Evolutionary conservation across 495 filamentous ascomycete genomes (phyloP).

Genomic region (Tricharina praecox): DNA sequence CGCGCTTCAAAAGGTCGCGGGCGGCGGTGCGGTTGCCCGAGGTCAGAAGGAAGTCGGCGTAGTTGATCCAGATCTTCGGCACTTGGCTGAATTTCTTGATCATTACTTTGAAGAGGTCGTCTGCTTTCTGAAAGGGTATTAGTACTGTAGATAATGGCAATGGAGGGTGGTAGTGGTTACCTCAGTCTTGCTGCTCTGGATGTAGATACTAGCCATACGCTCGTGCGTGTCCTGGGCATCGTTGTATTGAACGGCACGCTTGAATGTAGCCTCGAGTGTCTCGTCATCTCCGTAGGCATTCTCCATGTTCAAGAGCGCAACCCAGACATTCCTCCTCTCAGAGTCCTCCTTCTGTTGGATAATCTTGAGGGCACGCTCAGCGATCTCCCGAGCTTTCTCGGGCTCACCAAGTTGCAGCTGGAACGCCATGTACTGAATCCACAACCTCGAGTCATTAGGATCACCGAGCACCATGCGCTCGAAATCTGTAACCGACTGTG

Average conservation of each 20-base stretch:
- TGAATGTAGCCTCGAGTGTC: constrained; percentile 72
- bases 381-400: constrained; percentile 67
- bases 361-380: constrained; percentile 70
- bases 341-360: constrained; percentile 74
- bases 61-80: constrained; percentile 76
- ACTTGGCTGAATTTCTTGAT: constrained; percentile 66
- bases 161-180: constrained; percentile 28
- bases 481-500: constrained; percentile 75
- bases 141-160: constrained; percentile 21
- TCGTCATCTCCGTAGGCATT: constrained; percentile 77
- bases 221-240: constrained; percentile 82
- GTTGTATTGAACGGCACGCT: constrained; percentile 83
- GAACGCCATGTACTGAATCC: constrained; percentile 94
- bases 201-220: constrained; percentile 79
- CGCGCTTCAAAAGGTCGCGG: constrained; percentile 65
- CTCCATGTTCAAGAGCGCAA: constrained; percentile 83
- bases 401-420: constrained; percentile 81
- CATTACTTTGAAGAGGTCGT: constrained; percentile 67
- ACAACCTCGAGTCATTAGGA: constrained; percentile 72
- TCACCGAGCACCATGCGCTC: constrained; percentile 84
- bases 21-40: constrained; percentile 51
- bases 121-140: constrained; percentile 52
- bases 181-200: constrained; percentile 66
- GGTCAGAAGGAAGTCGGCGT: constrained; percentile 62
- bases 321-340: constrained; percentile 90